Evolutionary conservation across 1,284 basidiomycete genomes (phyloP).

Genomic region (Phylloporus sp.): DNA sequence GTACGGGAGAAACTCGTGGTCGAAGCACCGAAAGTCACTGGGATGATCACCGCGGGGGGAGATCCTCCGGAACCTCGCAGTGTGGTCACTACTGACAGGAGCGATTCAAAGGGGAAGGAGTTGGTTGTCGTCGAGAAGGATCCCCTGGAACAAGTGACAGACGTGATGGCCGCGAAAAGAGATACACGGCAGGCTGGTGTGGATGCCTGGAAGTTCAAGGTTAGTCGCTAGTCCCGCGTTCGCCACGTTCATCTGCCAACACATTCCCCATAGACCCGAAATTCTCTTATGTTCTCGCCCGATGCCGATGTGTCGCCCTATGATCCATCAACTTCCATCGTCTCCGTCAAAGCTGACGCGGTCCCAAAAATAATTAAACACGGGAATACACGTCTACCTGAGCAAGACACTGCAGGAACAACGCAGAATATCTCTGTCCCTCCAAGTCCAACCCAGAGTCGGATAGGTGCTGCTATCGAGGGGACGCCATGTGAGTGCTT

Average conservation of each 20-base stretch:
- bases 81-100: conserved; percentile 24
- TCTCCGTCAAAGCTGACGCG: conserved; percentile 41
- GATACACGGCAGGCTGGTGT: conserved; percentile 72
- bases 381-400: conserved; percentile 77
- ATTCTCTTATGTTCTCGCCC: conserved; percentile 91
- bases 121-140: conserved; percentile 25
- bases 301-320: conserved; percentile 89
- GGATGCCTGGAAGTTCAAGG: conserved; percentile 90
- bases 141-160: conserved; percentile 41
- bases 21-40: conserved; percentile 56
- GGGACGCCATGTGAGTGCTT: conserved; percentile 71
- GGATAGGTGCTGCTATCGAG: conserved; percentile 86
- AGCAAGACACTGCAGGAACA: conserved; percentile 56
- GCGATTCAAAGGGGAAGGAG: conserved; percentile 36
- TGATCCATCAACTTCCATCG: conserved; percentile 44
- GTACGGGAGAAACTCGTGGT: conserved; percentile 70
- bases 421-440: conserved; percentile 60
- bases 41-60: conserved; percentile 54
- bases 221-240: conserved; percentile 39
- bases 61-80: conserved; percentile 32
- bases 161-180: conserved; percentile 78
- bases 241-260: not conserved
- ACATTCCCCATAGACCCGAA: conserved; percentile 65
- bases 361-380: conserved; percentile 76
- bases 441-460: conserved; percentile 85